A percentile compares a stretch with the other conserved stretches of the same genome.
phyloP scores from a whole-genome alignment of 441 rosid genomes.

The Adansonia grandidieri region DNA sequence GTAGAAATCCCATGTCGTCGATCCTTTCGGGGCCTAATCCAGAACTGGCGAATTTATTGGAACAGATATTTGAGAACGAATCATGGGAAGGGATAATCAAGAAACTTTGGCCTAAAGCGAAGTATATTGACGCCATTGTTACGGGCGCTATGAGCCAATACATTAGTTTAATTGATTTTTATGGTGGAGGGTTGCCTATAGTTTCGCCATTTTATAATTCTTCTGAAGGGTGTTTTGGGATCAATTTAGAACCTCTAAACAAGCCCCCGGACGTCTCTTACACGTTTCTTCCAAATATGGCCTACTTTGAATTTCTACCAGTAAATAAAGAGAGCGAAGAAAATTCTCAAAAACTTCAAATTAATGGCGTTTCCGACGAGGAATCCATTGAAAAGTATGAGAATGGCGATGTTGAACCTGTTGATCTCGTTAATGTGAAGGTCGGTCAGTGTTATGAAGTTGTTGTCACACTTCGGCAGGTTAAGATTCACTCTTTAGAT shows the following conservation, averaged over 20 bases:
- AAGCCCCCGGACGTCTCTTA: conserved; percentile 55
- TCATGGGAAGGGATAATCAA: conserved; percentile 78
- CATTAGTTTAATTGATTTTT: conserved; percentile 57
- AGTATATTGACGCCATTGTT: conserved; percentile 61
- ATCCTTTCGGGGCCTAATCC: conserved; percentile 47
- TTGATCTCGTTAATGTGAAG: conserved; percentile 68
- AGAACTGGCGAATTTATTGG: conserved; percentile 53
- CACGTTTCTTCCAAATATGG: conserved; percentile 51
- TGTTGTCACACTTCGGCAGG: conserved; percentile 79
- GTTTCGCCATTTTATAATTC: conserved; percentile 51
- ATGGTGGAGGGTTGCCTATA: conserved; percentile 65
- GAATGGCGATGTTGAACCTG: conserved; percentile 26
- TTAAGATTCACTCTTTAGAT: background rate
- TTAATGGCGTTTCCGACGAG: too few relatives aligned
- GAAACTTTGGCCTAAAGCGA: conserved; percentile 68
- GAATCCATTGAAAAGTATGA: conserved; percentile 6
- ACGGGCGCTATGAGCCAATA: conserved; percentile 85
- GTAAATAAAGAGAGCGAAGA: conserved; percentile 30
- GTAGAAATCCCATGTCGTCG: conserved; percentile 45
- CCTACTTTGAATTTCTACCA: conserved; percentile 72
- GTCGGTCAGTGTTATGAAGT: conserved; percentile 70
- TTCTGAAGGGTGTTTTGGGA: conserved; percentile 71
- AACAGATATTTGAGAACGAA: conserved; percentile 42
- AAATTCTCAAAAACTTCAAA: conserved; percentile 10
- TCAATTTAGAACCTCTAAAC: conserved; percentile 68